phyloP scores from a whole-genome alignment of 2,329 filamentous ascomycete genomes.

The Fusarium dlaminii region DNA sequence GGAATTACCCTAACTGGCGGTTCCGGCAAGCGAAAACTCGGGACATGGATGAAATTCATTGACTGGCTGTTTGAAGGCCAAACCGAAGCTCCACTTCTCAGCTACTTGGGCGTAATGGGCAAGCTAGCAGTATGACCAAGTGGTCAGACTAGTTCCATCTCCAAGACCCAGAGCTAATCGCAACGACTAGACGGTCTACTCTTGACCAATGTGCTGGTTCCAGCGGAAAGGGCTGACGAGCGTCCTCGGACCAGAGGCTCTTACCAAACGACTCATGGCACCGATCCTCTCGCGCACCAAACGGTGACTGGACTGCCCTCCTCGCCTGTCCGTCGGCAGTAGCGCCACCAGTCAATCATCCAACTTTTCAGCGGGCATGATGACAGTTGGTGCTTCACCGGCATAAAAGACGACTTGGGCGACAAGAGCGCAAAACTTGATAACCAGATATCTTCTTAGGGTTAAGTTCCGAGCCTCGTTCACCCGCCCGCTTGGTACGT shows the following conservation, averaged over 20 bases:
- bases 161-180: slow-evolving; percentile 38
- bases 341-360: slow-evolving; percentile 45
- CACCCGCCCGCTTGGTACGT: slow-evolving; percentile 59
- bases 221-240: slow-evolving; percentile 79
- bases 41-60: slow-evolving; percentile 49
- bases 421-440: slow-evolving; percentile 76
- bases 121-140: slow-evolving; percentile 36
- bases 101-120: slow-evolving; percentile 20
- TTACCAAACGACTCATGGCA: slow-evolving; percentile 82
- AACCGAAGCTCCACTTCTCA: slow-evolving; percentile 55
- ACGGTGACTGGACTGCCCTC: slow-evolving; percentile 67
- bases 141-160: slow-evolving; percentile 35
- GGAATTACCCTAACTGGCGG: slow-evolving; percentile 46
- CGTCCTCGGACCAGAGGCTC: slow-evolving; percentile 75
- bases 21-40: slow-evolving; percentile 55
- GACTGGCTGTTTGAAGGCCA: slow-evolving; percentile 61
- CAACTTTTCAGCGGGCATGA: slow-evolving; percentile 62
- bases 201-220: slow-evolving; percentile 65
- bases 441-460: slow-evolving; percentile 83
- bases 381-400: slow-evolving; percentile 44
- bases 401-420: slow-evolving; percentile 75
- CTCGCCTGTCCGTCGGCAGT: slow-evolving; percentile 57
- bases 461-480: slow-evolving; percentile 92
- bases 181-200: slow-evolving; percentile 51
- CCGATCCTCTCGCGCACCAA: slow-evolving; percentile 65